These are phyloP conservation scores for Ogataea pignaliae DNA, from an alignment of 805 yeast genomes.

Conservation along the genomic window DNA sequence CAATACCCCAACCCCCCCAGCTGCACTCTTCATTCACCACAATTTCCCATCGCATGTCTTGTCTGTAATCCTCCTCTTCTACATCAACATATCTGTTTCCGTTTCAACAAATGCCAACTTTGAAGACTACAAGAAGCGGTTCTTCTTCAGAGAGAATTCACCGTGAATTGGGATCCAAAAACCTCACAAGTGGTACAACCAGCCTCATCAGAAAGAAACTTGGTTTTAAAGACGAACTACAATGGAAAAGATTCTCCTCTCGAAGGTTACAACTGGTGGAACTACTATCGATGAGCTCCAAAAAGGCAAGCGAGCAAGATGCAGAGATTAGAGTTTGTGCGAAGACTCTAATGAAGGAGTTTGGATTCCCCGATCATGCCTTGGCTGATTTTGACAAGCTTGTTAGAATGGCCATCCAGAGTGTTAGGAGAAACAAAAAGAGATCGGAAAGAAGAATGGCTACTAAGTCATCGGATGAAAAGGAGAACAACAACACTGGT, in stretches of 20 bases:
- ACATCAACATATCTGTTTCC: too few species aligned
- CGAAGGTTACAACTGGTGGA: slow-evolving; percentile 87
- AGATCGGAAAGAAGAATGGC: slow-evolving; percentile 45
- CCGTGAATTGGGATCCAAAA: not conserved
- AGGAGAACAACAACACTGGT: not conserved
- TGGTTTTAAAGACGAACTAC: slow-evolving; percentile 72
- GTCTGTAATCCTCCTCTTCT: too few species aligned
- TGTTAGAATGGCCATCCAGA: slow-evolving; percentile 90
- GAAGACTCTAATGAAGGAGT: slow-evolving; percentile 68
- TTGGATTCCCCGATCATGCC: slow-evolving; percentile 56
- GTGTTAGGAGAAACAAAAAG: slow-evolving; percentile 83
- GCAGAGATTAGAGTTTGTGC: slow-evolving; percentile 77
- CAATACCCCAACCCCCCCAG: too few species aligned
- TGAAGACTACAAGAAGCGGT: not conserved
- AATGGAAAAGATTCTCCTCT: slow-evolving; percentile 90
- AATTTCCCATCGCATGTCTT: too few species aligned
- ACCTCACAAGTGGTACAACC: slow-evolving; percentile 31
- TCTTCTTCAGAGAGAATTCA: slow-evolving; percentile 1
- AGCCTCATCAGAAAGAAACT: slow-evolving; percentile 51
- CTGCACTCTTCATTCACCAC: too few species aligned
- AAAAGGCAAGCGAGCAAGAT: slow-evolving; percentile 92
- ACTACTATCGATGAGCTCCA: slow-evolving; percentile 49
- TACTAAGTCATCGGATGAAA: slow-evolving; percentile 13
- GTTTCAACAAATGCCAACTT: too few species aligned
- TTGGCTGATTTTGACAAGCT: slow-evolving; percentile 78